A percentile compares a stretch with the other conserved stretches of the same genome.
Conservation (phyloP, 495 filamentous ascomycete species). For the Neurospora terricola region DNA sequence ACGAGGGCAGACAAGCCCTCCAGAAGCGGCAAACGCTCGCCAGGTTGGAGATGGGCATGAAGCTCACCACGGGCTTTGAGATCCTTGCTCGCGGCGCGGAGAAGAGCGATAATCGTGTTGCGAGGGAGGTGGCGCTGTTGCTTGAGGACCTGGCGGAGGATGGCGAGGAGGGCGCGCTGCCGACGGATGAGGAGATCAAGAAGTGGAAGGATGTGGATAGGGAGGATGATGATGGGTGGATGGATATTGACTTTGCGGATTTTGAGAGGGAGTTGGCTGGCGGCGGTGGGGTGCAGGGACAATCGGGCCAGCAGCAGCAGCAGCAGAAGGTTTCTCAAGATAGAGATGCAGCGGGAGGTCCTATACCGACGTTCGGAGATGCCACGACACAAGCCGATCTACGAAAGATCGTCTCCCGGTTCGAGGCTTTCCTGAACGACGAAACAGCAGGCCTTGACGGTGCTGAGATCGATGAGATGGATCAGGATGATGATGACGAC, state of each 20-base stretch:
- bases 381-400: constrained; percentile 69
- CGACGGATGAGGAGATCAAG: constrained; percentile 61
- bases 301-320: constrained; percentile 11
- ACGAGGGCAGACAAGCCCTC: constrained; percentile 3
- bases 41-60: constrained; percentile 73
- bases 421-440: constrained; percentile 88
- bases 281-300: constrained; percentile 9
- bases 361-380: constrained; percentile 54
- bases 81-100: constrained; percentile 64
- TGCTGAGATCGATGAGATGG: constrained; percentile 67
- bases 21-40: constrained; percentile 27
- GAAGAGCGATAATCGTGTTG: constrained; percentile 51
- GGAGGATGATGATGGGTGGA: constrained; percentile 82
- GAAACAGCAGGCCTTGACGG: constrained; percentile 71
- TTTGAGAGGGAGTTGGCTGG: constrained; percentile 67
- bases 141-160: constrained; percentile 56
- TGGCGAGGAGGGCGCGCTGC: constrained; percentile 47
- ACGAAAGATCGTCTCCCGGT: constrained; percentile 78
- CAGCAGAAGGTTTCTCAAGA: neutral
- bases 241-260: constrained; percentile 83
- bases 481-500: constrained; percentile 44
- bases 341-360: neutral
- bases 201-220: constrained; percentile 48
- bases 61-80: constrained; percentile 82
- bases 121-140: constrained; percentile 63